Base-by-base conservation (phyloP, 116 monocot genomes). In the Trichopus zeylanicus region DNA sequence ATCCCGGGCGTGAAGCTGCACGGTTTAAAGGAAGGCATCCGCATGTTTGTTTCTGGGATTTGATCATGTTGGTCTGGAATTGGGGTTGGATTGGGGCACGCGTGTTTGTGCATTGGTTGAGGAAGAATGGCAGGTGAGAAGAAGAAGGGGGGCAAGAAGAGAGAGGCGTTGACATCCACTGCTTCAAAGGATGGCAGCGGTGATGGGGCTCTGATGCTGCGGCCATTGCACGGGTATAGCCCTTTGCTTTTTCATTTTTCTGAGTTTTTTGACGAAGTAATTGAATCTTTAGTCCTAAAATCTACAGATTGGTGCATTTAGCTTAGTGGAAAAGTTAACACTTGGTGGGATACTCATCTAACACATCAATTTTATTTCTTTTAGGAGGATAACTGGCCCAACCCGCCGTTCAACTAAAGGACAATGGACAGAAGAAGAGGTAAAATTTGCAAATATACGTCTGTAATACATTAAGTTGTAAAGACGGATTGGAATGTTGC, bases 381-480 rank as follows among this genome's bases (percentile, higher is more conserved):
- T 25, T 53, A 70, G 70, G 65, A 64, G 65, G 54, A 60, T 48
- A 10, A 75, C 53, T 57, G 64, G 75, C 13, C 75, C 64, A 25
- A 75, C 64, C 16, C 48, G 75, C 25, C 52, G 69, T 11, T 75
- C 69, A 54, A 75, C 74, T 13, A 74, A 69, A 53, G 69, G 75
- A 30, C 64, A 64, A 55, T 75, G 75, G 75, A 75, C 75, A 46
- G 26, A 57, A 2, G 69, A 69, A 53, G 75, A 75, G 60, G 69
- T 75, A 68, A 56, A 56, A 15, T 49, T 25, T 1, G 10, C 18
- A 42, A 42, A 2, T 52, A 11, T 23, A 23, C 0, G 15, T n/a
- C 20, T 35, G 34, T 1, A 20, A n/a, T n/a, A n/a, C n/a, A n/a
- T n/a, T n/a, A n/a, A n/a, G n/a, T n/a, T n/a, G n/a, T n/a, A n/a